These are phyloP conservation scores for Pythium utonaiense DNA, from an alignment of 352 stramenopile genomes.

Conservation along the genomic window DNA sequence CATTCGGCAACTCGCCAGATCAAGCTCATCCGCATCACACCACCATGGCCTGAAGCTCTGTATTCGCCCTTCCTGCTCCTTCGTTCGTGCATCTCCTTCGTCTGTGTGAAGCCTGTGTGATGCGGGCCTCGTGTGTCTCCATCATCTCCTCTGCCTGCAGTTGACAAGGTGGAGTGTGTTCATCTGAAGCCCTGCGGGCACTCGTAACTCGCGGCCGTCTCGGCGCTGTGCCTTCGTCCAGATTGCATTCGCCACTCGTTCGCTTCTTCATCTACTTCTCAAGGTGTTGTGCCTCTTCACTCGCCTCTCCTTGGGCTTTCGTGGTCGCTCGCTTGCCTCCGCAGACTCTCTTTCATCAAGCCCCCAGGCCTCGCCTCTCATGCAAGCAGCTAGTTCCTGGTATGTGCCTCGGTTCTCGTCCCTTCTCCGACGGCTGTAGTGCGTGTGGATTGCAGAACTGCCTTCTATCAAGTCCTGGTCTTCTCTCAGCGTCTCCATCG, in stretches of 20 bases:
- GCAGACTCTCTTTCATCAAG: too few relatives aligned
- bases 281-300: neutral
- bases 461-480: too few relatives aligned
- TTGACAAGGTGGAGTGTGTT: neutral
- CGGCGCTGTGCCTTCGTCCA: neutral
- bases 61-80: too few relatives aligned
- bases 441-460: too few relatives aligned
- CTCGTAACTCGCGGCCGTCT: neutral
- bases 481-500: too few relatives aligned
- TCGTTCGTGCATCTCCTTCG: too few relatives aligned
- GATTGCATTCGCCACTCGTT: neutral
- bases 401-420: too few relatives aligned
- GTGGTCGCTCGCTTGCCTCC: neutral
- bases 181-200: neutral
- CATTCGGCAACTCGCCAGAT: conserved; percentile 7
- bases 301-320: neutral
- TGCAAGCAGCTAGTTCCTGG: too few relatives aligned
- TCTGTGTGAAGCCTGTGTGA: neutral
- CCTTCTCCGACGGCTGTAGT: too few relatives aligned
- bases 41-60: too few relatives aligned
- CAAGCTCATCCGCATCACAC: neutral
- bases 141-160: neutral
- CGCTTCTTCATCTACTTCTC: neutral
- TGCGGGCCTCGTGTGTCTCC: neutral
- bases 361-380: too few relatives aligned